A percentile compares a stretch with the other conserved stretches of the same genome.
Evolutionary conservation across 2,329 filamentous ascomycete genomes (phyloP).

Genomic region (Scedosporium minutisporum): DNA sequence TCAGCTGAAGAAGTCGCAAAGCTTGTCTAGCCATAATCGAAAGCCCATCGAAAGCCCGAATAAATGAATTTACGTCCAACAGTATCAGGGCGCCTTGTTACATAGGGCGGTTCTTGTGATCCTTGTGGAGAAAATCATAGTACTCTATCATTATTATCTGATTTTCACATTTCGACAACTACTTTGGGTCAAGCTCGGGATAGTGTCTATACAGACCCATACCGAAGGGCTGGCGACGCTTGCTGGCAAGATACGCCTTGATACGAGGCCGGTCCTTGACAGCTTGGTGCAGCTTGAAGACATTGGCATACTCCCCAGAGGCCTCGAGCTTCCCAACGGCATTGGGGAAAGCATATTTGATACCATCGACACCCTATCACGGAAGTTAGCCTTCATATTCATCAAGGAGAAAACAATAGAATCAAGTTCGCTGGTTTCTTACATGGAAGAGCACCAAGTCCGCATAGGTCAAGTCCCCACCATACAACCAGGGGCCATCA

Average conservation of each 20-base stretch:
- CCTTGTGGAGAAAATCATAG: no score
- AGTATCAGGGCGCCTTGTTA: no score
- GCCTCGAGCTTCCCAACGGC: slow-evolving; percentile 45
- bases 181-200: slow-evolving; percentile 53
- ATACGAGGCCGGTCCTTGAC: slow-evolving; percentile 55
- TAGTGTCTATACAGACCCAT: slow-evolving; percentile 65
- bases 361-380: slow-evolving; percentile 39
- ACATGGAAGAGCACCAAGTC: slow-evolving; percentile 68
- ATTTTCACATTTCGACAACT: neutral
- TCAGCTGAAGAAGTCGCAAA: no score
- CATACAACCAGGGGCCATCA: slow-evolving; percentile 57
- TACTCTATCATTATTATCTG: no score
- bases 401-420: neutral
- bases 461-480: slow-evolving; percentile 56
- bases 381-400: neutral
- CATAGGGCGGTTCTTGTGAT: no score
- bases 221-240: slow-evolving; percentile 50
- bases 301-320: slow-evolving; percentile 44
- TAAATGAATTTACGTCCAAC: no score
- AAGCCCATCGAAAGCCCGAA: no score
- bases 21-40: no score
- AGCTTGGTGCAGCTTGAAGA: slow-evolving; percentile 56
- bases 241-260: slow-evolving; percentile 59
- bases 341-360: slow-evolving; percentile 61
- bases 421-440: slow-evolving; percentile 9